Evolutionary conservation across 2,329 filamentous ascomycete species (phyloP).

Genomic region (Colletotrichum spaethianum): DNA sequence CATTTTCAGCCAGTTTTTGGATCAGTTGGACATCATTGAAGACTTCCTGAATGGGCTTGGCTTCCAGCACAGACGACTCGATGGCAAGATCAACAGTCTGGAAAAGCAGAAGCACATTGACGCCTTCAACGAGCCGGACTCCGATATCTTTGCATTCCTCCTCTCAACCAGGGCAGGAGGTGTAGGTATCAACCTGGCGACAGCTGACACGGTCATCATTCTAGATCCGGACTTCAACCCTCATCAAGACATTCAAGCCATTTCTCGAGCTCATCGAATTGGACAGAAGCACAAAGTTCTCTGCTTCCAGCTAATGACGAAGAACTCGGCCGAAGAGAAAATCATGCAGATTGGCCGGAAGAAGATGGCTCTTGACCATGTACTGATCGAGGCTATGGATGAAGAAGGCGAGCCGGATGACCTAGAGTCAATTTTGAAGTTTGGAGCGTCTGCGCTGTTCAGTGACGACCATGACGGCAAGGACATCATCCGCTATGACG

Average conservation of each 20-base stretch:
- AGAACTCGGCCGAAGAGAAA: constrained; percentile 90
- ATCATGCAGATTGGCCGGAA: constrained; percentile 96
- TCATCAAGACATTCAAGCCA: constrained; percentile 95
- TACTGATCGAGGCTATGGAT: constrained; percentile 93
- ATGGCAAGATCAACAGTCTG: constrained; percentile 84
- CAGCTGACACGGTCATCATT: constrained; percentile 97
- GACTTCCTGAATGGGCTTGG: constrained; percentile 88
- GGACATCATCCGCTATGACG: constrained; percentile 85
- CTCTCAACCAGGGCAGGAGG: constrained; percentile 95
- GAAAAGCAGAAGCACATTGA: constrained; percentile 97
- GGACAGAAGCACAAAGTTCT: constrained; percentile 97
- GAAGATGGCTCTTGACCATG: constrained; percentile 96
- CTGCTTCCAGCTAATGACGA: constrained; percentile 94
- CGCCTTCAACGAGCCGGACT: constrained; percentile 89
- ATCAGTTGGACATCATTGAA: constrained; percentile 90
- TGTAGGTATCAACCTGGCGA: constrained; percentile 97
- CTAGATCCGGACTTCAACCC: constrained; percentile 98
- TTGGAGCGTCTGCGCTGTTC: constrained; percentile 91
- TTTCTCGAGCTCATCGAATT: constrained; percentile 95
- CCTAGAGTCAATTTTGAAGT: constrained; percentile 87
- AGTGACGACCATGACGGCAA: constrained; percentile 76
- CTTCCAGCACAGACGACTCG: constrained; percentile 82
- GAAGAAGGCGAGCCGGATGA: constrained; percentile 86
- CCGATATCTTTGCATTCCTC: constrained; percentile 88
- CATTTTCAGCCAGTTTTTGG: constrained; percentile 95